These are phyloP conservation scores for Dujonia santamariae DNA, from an alignment of 1,139 yeast genomes.

Conservation along the genomic window DNA sequence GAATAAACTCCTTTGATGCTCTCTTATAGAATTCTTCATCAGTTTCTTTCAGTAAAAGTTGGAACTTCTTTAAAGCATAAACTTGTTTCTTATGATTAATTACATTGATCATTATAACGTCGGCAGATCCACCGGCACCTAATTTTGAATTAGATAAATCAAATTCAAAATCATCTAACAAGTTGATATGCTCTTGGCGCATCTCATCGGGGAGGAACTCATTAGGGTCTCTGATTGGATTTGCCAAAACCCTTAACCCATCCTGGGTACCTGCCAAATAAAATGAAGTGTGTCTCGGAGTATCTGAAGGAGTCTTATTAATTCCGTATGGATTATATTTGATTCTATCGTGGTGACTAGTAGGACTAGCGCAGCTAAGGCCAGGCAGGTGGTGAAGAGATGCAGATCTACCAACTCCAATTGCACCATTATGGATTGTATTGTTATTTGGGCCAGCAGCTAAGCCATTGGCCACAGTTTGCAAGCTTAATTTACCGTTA, in stretches of 20 bases:
- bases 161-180: conserved; percentile 59
- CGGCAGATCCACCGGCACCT: conserved; percentile 75
- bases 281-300: conserved; percentile 39
- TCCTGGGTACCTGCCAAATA: conserved; percentile 36
- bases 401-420: too few species aligned
- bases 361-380: conserved; percentile 7
- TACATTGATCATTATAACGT: conserved; percentile 52
- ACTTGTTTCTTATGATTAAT: conserved; percentile 36
- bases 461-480: too few species aligned
- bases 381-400: conserved; percentile 10
- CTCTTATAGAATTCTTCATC: conserved; percentile 66
- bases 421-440: too few species aligned
- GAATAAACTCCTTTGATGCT: conserved; percentile 59
- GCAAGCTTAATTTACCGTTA: conserved; percentile 1
- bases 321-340: conserved; percentile 47
- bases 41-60: conserved; percentile 56
- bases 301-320: conserved; percentile 34
- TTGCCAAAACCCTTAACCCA: conserved; percentile 46
- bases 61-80: conserved; percentile 64
- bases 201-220: conserved; percentile 55
- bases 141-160: conserved; percentile 47
- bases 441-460: too few species aligned
- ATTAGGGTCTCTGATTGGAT: conserved; percentile 71
- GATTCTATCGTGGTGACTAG: conserved; percentile 29
- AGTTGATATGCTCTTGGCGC: conserved; percentile 47